Base-by-base conservation (phyloP, 768 basidiomycete species). In the Symmetrospora coprosmae region DNA sequence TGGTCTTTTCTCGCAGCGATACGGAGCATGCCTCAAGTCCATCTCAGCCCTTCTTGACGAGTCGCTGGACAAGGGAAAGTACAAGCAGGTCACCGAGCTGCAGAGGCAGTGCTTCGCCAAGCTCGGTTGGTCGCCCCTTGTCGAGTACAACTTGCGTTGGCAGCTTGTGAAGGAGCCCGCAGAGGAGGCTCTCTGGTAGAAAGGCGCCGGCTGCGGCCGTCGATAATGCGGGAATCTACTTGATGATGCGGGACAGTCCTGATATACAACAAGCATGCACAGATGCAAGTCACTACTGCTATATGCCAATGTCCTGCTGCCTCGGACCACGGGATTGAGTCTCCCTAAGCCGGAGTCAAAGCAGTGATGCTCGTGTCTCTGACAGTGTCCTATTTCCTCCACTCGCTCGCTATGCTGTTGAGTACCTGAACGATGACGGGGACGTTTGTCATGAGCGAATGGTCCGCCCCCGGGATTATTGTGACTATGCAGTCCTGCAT, bases 401-500 rank as follows among this genome's bases (percentile, higher is more conserved):
- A 45, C 33, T 67, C 66, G 21, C 23, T 49, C 7, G 63, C 64
- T 34, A 74, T 61, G 38, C 63, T 65, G 50, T 72, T 66, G 53
- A 75, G 68, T 0, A 72, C 71, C 9, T 72, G 68, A 38, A 68
- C 53, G 69, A 75, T 71, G 48, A 72, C 71, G 33, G 41, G 48
- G 50, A 40, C 40, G 62, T 83, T 84, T 73, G 89, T 94, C 87
- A 99, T 88, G 53, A 99, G 76, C 49, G 82, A 83, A 72, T 99
- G 92, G 66, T 89, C 89, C 19, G 87, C 91, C 35, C 86, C 86
- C 67, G 80, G 81, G 52, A 91, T 82, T 39, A 94, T 82, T 68
- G 82, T 80, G 35, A 99, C 81, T 41, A 77, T 75, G 70, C 89
- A 92, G 59, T 78, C 75, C 19, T 81, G 79, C 85, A 90, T 86